These are phyloP conservation scores for Cyclotella cryptica DNA, from an alignment of 108 stramenopile genomes.

Conservation along the genomic window DNA sequence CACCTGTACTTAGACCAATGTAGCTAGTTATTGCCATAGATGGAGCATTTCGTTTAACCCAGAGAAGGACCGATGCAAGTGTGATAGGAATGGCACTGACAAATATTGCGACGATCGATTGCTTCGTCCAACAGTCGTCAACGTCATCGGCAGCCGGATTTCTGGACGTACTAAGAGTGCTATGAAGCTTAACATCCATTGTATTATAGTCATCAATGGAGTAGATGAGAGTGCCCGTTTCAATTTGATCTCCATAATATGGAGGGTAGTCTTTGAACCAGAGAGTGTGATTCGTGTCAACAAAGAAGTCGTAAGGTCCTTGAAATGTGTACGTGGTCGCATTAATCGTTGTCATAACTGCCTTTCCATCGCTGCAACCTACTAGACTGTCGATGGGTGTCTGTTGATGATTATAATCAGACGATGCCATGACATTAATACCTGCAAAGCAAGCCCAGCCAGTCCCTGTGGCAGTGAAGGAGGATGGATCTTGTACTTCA, in stretches of 20 bases:
- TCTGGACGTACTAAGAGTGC: conserved; percentile 10
- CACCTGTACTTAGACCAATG: conserved; percentile 12
- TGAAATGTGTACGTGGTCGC: conserved; percentile 8
- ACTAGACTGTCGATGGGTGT: neutral
- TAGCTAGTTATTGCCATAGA: conserved; percentile 27
- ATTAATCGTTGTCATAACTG: neutral
- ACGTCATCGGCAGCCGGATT: neutral
- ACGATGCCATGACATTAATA: neutral
- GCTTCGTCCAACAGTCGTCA: conserved; percentile 12
- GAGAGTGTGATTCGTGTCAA: conserved; percentile 15
- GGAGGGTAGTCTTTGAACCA: conserved; percentile 38
- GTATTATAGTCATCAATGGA: conserved; percentile 17
- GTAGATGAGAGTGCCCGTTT: conserved; percentile 20
- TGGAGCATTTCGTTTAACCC: conserved; percentile 25
- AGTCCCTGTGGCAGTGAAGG: neutral
- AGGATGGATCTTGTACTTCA: conserved; percentile 11
- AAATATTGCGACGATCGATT: conserved; percentile 21
- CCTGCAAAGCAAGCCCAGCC: conserved; percentile 24
- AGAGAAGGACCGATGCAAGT: conserved; percentile 18
- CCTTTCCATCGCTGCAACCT: conserved; percentile 1
- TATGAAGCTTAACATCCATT: conserved; percentile 35
- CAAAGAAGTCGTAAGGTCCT: conserved; percentile 17
- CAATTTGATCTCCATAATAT: conserved; percentile 2
- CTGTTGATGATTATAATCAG: neutral
- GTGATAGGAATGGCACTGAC: conserved; percentile 16